Percentiles rank a stretch among this genome's conserved stretches.
Evolutionary conservation across 1,139 yeast genomes (phyloP).

Genomic region (Protomyces arabidopsidicola): DNA sequence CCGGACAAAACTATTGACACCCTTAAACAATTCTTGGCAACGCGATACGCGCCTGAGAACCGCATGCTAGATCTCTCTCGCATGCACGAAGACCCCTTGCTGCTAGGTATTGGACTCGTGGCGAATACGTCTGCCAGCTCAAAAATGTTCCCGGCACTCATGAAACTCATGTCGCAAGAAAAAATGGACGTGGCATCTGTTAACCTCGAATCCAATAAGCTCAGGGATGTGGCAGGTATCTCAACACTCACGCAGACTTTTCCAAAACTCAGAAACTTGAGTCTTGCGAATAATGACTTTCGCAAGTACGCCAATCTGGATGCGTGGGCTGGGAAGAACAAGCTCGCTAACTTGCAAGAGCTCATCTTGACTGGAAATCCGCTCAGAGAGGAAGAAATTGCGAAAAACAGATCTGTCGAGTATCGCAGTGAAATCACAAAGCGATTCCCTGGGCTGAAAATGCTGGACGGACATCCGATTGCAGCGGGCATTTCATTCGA

Average conservation of each 20-base stretch:
- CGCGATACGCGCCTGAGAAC: conserved; percentile 61
- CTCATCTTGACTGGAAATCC: conserved; percentile 75
- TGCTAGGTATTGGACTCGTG: conserved; percentile 62
- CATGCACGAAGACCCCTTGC: conserved; percentile 60
- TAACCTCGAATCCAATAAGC: conserved; percentile 65
- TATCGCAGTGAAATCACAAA: conserved; percentile 63
- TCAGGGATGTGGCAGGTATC: conserved; percentile 60
- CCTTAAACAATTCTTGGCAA: conserved; percentile 56
- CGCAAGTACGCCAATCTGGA: conserved; percentile 58
- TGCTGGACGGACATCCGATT: conserved; percentile 71
- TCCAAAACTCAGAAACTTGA: conserved; percentile 71
- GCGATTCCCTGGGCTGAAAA: conserved; percentile 69
- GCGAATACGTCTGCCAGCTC: conserved; percentile 50
- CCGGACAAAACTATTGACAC: conserved; percentile 53
- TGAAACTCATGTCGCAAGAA: conserved; percentile 65
- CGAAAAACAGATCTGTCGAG: conserved; percentile 43
- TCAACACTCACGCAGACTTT: conserved; percentile 66
- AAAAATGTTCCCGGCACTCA: conserved; percentile 74
- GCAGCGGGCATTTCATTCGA: conserved; percentile 54
- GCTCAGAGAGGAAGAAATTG: conserved; percentile 38
- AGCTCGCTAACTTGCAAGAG: conserved; percentile 68
- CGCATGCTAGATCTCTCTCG: conserved; percentile 68
- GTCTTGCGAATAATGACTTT: conserved; percentile 71
- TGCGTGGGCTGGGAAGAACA: conserved; percentile 58
- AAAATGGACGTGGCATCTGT: conserved; percentile 59